Evolutionary conservation across 805 yeast species (phyloP), one percentile per base, ranked within the genome.

Genomic region (Kluyveromyces starmeri): DNA sequence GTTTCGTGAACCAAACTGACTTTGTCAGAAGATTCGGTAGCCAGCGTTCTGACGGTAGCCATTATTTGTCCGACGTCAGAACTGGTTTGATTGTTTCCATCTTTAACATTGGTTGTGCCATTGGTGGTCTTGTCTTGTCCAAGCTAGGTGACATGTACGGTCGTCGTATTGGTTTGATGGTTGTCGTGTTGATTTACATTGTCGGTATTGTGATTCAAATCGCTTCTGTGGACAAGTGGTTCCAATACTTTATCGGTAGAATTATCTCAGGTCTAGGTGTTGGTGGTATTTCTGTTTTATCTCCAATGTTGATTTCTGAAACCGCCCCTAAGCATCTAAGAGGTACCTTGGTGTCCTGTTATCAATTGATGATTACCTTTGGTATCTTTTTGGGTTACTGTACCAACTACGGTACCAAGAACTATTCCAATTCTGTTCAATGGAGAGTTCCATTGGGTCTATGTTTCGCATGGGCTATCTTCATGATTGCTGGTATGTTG

Each of bases 381-480:
- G 86, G 85, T 61, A 79, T 80, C 50, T 78, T 79, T 61, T 63
- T 79, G 47, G 88, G 86, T 55, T 77, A 78, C 69, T 78, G 84
- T 61, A 67, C 78, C 34, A 75, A 74, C 40, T 78, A 69, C 53
- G 86, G 84, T 58, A 75, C 53, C 22, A 51, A 51, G 39, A 41
- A 34, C 14, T 48, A 51, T 39, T 14, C 32, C 14, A 44, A 49
- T 78, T 46, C 53, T 13, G 84, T 61, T 5, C 81, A 75, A 61
- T 79, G 86, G 85, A 75, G 85, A 71, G 68, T 78, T 45, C 83
- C 81, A 34, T 62, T 78, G 51, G 79, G 79, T 37, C 55, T 75
- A 42, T 65, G 68, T 45, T 68, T 68, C 45, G 61, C 61, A 17
- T 70, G 70, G 68, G 66, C 66, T 24, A 29, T 62, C 17, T 38